Evolutionary conservation across 108 stramenopile genomes (phyloP), one percentile per base, ranked within the genome.

Genomic region (Pseudonitzschia delicatissima): DNA sequence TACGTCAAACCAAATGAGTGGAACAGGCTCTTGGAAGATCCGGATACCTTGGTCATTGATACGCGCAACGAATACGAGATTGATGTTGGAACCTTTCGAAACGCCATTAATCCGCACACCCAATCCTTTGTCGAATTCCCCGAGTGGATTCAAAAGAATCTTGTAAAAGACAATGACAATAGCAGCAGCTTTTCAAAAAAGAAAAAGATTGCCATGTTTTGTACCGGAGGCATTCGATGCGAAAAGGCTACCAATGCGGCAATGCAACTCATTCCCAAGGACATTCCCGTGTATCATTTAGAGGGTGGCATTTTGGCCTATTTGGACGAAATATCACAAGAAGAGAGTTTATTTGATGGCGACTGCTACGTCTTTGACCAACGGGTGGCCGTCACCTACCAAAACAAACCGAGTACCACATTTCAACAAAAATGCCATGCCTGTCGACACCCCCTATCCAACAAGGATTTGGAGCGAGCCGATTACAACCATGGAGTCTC

Each of bases 171-270:
- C 26, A 45, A 23, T 33, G 32, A 51, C 39, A 49, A 58, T 40
- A 61, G 36, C 21, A 53, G 26, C 32, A 42, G 34, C 25, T 12
- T 2, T 33, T 12, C 28, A 15, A 0, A 15, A 55, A 55, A 33
- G 53, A 75, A 84, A 48, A 87, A 79, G 40, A 77, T 96, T 36
- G 93, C 96, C 69, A 96, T 98, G 95, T 98, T 95, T 83, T 98
- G 97, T 71, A 77, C 76, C 5, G 97, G 97, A 12, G 97, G 97
- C 1, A 95, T 98, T 55, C 91, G 97, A 18, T 98, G 97, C 64
- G 97, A 96, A 81, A 92, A 90, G 79, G 93, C 96, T 17, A 91
- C 90, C 0, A 82, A 87, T 9, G 84, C 67, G 5, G 62, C 66
- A 57, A 53, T 80, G 45, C 45, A 71, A 40, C 23, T 74, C 34